phyloP scores from a whole-genome alignment of 306 rosid genomes.

The Trifolium repens region DNA sequence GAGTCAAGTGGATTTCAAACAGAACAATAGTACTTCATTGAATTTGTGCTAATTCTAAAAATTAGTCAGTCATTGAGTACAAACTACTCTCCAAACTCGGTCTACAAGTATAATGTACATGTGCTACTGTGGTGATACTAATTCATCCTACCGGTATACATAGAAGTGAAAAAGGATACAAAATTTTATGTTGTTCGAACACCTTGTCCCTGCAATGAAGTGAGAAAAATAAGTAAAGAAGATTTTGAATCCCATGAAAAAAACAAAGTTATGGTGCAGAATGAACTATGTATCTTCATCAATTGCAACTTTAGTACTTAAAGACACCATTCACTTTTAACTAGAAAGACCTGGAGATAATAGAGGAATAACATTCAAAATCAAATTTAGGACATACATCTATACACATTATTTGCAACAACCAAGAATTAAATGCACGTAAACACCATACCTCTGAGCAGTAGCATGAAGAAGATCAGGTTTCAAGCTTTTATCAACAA shows the following conservation, averaged over 20 bases:
- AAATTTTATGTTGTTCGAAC: conserved; percentile 83
- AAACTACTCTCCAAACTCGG: conserved; percentile 1
- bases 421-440: conserved; percentile 3
- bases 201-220: conserved; percentile 79
- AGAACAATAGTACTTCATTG: conserved; percentile 26
- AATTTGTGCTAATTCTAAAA: background rate
- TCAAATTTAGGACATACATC: background rate
- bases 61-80: background rate
- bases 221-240: conserved; percentile 13
- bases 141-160: background rate
- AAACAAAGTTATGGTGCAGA: conserved; percentile 27
- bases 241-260: conserved; percentile 24
- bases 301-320: background rate
- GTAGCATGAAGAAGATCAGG: conserved; percentile 82
- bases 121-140: background rate
- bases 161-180: conserved; percentile 71
- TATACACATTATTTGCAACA: conserved; percentile 28
- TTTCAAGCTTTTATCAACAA: conserved; percentile 79
- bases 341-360: conserved; percentile 10
- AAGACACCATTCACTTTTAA: conserved; percentile 1
- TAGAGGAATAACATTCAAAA: conserved; percentile 6
- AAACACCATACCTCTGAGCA: conserved; percentile 63
- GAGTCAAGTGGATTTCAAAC: conserved; percentile 58
- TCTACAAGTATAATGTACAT: conserved; percentile 9
- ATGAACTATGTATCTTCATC: background rate